phyloP scores from a whole-genome alignment of 1,284 basidiomycete species.

The Marasmius oreades region DNA sequence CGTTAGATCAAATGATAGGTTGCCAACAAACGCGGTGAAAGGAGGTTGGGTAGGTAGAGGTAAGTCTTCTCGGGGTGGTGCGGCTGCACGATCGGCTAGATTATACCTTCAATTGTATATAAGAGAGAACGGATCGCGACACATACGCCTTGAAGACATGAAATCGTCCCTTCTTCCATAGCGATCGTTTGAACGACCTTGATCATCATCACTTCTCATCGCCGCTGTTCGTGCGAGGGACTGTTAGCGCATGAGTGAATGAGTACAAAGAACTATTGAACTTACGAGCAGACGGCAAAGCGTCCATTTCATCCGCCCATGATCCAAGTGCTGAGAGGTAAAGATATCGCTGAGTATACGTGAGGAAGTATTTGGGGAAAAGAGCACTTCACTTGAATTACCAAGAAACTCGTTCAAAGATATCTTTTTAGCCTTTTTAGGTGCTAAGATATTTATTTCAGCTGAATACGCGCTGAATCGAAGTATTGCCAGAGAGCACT shows the following conservation, averaged over 20 bases:
- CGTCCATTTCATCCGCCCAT: conserved; percentile 97
- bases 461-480: background rate
- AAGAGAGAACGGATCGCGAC: conserved; percentile 7
- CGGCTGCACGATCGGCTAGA: conserved; percentile 57
- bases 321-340: conserved; percentile 67
- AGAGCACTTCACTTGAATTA: conserved; percentile 59
- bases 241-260: conserved; percentile 14
- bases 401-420: conserved; percentile 87
- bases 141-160: conserved; percentile 55
- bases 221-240: conserved; percentile 45
- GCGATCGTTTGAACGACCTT: conserved; percentile 45
- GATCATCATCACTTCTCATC: conserved; percentile 56
- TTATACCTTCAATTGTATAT: background rate
- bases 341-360: conserved; percentile 12
- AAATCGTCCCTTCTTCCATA: conserved; percentile 62
- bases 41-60: conserved; percentile 94
- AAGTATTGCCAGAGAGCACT: background rate
- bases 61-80: conserved; percentile 80
- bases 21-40: conserved; percentile 95
- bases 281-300: conserved; percentile 87
- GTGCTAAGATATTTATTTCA: conserved; percentile 43
- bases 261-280: conserved; percentile 19
- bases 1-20: conserved; percentile 90
- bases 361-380: background rate
- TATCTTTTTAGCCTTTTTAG: conserved; percentile 89